These are phyloP conservation scores for Ramaria rubella DNA, from an alignment of 768 basidiomycete genomes.

Conservation along the genomic window DNA sequence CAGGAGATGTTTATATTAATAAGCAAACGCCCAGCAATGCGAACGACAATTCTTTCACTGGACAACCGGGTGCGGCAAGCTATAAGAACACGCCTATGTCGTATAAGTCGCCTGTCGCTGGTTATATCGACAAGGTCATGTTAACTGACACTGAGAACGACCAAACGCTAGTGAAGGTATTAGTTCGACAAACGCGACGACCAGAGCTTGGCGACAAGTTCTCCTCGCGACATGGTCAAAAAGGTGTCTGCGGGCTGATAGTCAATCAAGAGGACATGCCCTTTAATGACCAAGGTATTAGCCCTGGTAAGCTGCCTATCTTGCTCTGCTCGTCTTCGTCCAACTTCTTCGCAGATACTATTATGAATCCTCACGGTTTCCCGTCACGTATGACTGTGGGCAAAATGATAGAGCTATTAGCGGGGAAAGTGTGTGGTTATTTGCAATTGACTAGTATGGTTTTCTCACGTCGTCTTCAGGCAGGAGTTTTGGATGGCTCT, in stretches of 20 bases:
- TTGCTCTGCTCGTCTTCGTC: constrained; percentile 3
- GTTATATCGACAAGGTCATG: constrained; percentile 96
- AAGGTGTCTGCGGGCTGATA: constrained; percentile 97
- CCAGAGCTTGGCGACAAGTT: constrained; percentile 99
- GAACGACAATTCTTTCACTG: constrained; percentile 83
- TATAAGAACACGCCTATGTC: constrained; percentile 91
- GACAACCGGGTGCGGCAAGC: constrained; percentile 66
- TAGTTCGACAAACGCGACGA: constrained; percentile 92
- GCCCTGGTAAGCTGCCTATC: constrained; percentile 53
- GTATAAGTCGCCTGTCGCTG: constrained; percentile 91
- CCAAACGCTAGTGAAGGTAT: constrained; percentile 92
- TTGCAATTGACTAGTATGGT: background rate
- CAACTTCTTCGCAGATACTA: constrained; percentile 59
- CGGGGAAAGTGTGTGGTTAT: constrained; percentile 68
- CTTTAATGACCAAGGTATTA: constrained; percentile 96
- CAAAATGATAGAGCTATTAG: constrained; percentile 97
- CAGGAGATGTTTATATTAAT: constrained; percentile 92
- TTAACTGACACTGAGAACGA: constrained; percentile 96
- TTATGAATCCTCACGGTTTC: constrained; percentile 99
- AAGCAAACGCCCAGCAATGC: constrained; percentile 94
- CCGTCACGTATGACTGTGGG: constrained; percentile 99
- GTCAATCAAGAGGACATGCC: constrained; percentile 99
- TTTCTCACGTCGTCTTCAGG: constrained; percentile 39
- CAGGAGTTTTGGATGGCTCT: constrained; percentile 84
- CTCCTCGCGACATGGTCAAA: constrained; percentile 95